phyloP scores from a whole-genome alignment of 768 basidiomycete genomes.

The Porphyrellus cyaneotinctus region DNA sequence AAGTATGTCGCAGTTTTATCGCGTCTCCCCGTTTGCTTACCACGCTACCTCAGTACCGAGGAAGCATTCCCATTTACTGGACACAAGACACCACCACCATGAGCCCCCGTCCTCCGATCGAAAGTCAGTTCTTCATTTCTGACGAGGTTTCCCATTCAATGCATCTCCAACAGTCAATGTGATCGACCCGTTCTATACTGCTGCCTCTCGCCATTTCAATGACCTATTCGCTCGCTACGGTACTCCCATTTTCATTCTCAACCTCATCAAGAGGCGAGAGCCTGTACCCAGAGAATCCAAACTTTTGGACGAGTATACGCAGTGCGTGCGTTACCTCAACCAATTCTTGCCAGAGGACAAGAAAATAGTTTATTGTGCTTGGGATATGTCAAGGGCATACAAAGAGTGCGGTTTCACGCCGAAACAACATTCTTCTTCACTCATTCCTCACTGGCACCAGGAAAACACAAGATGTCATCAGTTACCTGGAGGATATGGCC shows the following conservation, averaged over 20 bases:
- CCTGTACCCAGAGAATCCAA: conserved; percentile 84
- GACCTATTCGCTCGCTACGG: conserved; percentile 88
- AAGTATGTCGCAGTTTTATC: conserved; percentile 41
- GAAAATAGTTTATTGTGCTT: conserved; percentile 88
- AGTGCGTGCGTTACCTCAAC: conserved; percentile 90
- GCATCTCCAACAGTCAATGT: conserved; percentile 61
- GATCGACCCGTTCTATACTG: conserved; percentile 91
- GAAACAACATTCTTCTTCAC: background rate
- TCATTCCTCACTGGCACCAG: conserved; percentile 42
- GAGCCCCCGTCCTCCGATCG: conserved; percentile 92
- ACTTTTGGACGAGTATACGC: conserved; percentile 83
- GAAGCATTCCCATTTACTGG: conserved; percentile 96
- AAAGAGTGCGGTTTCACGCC: conserved; percentile 63
- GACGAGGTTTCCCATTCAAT: conserved; percentile 5
- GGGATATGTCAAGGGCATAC: conserved; percentile 95
- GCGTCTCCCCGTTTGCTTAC: background rate
- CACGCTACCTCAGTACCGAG: conserved; percentile 62
- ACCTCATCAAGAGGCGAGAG: conserved; percentile 86
- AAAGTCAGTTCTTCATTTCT: conserved; percentile 55
- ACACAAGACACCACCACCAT: conserved; percentile 89
- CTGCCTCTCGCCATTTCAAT: conserved; percentile 91
- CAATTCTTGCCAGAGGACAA: conserved; percentile 87
- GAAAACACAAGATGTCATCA: conserved; percentile 94
- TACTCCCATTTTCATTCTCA: conserved; percentile 83
- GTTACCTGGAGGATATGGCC: conserved; percentile 90